These are phyloP conservation scores for Amphirosellinia nigrospora DNA, from an alignment of 495 filamentous ascomycete genomes.

Conservation along the genomic window DNA sequence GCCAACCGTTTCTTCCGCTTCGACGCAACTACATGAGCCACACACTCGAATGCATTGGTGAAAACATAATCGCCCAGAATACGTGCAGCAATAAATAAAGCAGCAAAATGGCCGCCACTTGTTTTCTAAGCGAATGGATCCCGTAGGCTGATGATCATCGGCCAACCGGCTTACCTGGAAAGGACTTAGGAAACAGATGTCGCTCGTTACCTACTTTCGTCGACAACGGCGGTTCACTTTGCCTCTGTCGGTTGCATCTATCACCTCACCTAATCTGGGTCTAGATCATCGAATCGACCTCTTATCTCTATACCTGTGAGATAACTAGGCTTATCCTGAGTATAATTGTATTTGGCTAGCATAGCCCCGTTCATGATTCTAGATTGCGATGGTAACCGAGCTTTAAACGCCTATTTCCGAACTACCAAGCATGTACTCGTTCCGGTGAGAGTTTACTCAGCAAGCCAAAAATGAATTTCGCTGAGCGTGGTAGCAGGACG, in stretches of 20 bases:
- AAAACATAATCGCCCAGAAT: conserved; percentile 16
- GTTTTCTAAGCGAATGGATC: conserved; percentile 12
- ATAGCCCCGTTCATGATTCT: not conserved
- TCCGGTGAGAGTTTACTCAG: conserved; percentile 1
- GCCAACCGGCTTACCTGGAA: not conserved
- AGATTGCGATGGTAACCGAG: not conserved
- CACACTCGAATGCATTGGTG: conserved; percentile 9
- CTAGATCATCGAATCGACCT: not conserved
- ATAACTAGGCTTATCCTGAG: not conserved
- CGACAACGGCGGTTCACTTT: not conserved
- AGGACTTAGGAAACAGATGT: not conserved
- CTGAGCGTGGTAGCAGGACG: conserved; percentile 19
- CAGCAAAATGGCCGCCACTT: conserved; percentile 2
- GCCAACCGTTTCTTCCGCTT: conserved; percentile 9
- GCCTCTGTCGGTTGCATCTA: not conserved
- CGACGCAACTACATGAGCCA: conserved; percentile 10
- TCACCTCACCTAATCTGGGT: not conserved
- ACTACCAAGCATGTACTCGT: not conserved
- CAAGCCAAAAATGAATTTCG: conserved; percentile 15
- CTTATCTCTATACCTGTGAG: not conserved
- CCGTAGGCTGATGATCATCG: not conserved
- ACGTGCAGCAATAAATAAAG: conserved; percentile 6
- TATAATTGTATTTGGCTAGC: not conserved
- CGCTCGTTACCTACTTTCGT: not conserved
- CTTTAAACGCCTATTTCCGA: conserved; percentile 9